These are phyloP conservation scores for Terfezia claveryi DNA, from an alignment of 495 filamentous ascomycete genomes.

Conservation along the genomic window DNA sequence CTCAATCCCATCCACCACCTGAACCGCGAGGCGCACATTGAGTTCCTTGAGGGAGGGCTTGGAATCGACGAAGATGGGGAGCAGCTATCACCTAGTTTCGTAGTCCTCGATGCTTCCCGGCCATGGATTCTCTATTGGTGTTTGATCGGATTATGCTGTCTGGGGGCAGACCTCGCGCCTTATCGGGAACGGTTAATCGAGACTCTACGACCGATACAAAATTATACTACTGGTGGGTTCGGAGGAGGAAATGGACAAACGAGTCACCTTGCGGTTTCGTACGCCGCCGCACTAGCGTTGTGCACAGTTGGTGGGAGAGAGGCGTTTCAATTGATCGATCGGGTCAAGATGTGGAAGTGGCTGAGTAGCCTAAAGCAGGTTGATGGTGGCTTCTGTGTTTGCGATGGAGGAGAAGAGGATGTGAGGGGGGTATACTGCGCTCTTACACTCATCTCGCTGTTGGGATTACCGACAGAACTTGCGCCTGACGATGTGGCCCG, in stretches of 20 bases:
- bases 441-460: slow-evolving; percentile 54
- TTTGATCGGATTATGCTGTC: slow-evolving; percentile 42
- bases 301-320: slow-evolving; percentile 53
- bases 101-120: slow-evolving; percentile 54
- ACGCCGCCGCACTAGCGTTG: slow-evolving; percentile 58
- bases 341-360: slow-evolving; percentile 72
- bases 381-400: slow-evolving; percentile 66
- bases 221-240: slow-evolving; percentile 54
- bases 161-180: slow-evolving; percentile 51
- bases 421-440: slow-evolving; percentile 88
- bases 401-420: slow-evolving; percentile 68
- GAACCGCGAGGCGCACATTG: slow-evolving; percentile 43
- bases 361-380: slow-evolving; percentile 60
- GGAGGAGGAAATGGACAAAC: slow-evolving; percentile 81
- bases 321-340: slow-evolving; percentile 52
- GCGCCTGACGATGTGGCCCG: slow-evolving; percentile 27
- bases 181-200: slow-evolving; percentile 46
- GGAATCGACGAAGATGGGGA: slow-evolving; percentile 13
- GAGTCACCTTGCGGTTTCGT: slow-evolving; percentile 71
- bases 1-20: slow-evolving; percentile 47
- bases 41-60: slow-evolving; percentile 47
- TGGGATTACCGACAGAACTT: slow-evolving; percentile 61
- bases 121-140: slow-evolving; percentile 93
- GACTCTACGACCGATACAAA: slow-evolving; percentile 61
- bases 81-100: slow-evolving; percentile 41